A percentile compares a stretch with the other conserved stretches of the same genome.
Evolutionary conservation across 2,329 filamentous ascomycete genomes (phyloP).

Genomic region (Paecilomyces niveus): DNA sequence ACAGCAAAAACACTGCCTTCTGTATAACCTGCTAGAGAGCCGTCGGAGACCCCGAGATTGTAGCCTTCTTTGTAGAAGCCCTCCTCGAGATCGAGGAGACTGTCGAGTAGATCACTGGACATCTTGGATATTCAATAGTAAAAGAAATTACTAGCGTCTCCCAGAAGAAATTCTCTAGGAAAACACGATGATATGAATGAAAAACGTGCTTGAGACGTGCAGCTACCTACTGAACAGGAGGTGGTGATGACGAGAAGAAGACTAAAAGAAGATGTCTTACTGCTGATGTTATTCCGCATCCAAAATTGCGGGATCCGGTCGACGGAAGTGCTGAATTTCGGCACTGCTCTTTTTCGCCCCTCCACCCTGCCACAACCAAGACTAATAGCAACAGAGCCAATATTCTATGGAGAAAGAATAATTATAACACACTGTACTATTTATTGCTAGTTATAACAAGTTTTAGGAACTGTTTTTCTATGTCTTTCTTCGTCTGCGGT

Average conservation of each 20-base stretch:
- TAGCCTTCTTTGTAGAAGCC: conserved; percentile 79
- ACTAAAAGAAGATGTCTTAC: not conserved
- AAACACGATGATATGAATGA: not conserved
- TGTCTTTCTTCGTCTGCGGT: not conserved
- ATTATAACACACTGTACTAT: not conserved
- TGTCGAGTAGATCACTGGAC: conserved; percentile 48
- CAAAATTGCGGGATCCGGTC: not conserved
- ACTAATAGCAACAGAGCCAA: conserved; percentile 7
- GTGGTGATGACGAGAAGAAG: not conserved
- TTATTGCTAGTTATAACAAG: not conserved
- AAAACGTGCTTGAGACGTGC: not conserved
- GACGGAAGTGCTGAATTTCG: not conserved
- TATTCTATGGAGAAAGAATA: conserved; percentile 6
- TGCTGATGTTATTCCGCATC: not conserved
- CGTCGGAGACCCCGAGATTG: conserved; percentile 65
- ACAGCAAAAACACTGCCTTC: conserved; percentile 89
- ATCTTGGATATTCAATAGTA: conserved; percentile 14
- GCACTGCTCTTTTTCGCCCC: conserved; percentile 5
- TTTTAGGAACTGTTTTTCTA: not conserved
- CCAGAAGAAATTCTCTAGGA: not conserved
- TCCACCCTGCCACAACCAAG: conserved; percentile 6
- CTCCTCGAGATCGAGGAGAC: conserved; percentile 54
- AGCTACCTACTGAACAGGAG: not conserved
- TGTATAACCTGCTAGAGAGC: conserved; percentile 66
- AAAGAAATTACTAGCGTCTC: not conserved